Evolutionary conservation across 1,284 basidiomycete genomes (phyloP).

Genomic region (Sanguinoderma infundibulare): DNA sequence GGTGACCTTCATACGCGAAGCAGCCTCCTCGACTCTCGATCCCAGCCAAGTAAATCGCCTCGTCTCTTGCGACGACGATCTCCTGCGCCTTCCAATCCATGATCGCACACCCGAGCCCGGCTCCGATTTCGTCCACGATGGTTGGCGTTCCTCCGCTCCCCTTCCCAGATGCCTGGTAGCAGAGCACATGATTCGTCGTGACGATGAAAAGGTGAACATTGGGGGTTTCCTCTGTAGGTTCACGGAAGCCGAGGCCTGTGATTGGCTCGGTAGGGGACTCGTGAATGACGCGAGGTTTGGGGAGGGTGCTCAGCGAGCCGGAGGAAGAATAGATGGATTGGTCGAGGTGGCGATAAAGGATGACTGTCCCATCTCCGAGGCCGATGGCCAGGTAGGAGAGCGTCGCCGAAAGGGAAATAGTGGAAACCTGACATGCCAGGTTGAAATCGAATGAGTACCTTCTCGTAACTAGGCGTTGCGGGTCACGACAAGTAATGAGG

Average conservation of each 20-base stretch:
- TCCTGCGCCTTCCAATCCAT: slow-evolving; percentile 76
- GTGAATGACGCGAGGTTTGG: slow-evolving; percentile 81
- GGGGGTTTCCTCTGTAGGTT: slow-evolving; percentile 55
- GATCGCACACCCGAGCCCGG: slow-evolving; percentile 81
- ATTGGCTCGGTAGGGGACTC: slow-evolving; percentile 86
- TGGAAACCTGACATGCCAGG: slow-evolving; percentile 62
- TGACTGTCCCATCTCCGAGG: slow-evolving; percentile 92
- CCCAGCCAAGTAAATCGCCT: slow-evolving; percentile 90
- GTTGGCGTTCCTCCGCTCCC: slow-evolving; percentile 70
- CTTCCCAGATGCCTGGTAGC: slow-evolving; percentile 79
- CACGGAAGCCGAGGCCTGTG: slow-evolving; percentile 89
- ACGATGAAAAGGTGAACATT: slow-evolving; percentile 82
- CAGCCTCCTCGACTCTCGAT: slow-evolving; percentile 85
- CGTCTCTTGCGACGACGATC: slow-evolving; percentile 89
- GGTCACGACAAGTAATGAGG: too few species aligned
- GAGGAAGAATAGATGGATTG: slow-evolving; percentile 77
- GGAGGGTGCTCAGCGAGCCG: slow-evolving; percentile 69
- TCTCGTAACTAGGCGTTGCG: too few species aligned
- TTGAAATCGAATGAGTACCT: too few species aligned
- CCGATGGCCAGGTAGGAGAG: slow-evolving; percentile 90
- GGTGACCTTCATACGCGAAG: slow-evolving; percentile 87
- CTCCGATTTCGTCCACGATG: slow-evolving; percentile 87
- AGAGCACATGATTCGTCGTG: slow-evolving; percentile 83
- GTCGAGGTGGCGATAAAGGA: slow-evolving; percentile 90
- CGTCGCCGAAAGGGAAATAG: slow-evolving; percentile 80